phyloP scores from a whole-genome alignment of 2,329 filamentous ascomycete genomes.

The Neonectria magnoliae region DNA sequence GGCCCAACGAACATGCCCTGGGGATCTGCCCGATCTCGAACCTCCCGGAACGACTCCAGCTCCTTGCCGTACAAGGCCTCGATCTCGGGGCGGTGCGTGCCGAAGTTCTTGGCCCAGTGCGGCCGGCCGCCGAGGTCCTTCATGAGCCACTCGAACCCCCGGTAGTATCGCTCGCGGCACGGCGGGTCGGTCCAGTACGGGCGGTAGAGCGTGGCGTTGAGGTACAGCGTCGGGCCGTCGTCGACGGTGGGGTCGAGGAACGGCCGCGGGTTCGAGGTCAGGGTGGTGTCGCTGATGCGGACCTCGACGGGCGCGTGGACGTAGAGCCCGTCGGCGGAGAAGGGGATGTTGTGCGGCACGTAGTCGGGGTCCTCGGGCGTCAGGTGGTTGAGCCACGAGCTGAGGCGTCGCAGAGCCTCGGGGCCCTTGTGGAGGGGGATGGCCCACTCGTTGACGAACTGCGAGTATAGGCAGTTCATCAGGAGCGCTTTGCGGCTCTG shows the following conservation, averaged over 20 bases:
- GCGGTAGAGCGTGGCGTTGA: slow-evolving; percentile 90
- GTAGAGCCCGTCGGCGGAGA: slow-evolving; percentile 80
- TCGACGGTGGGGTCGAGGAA: slow-evolving; percentile 75
- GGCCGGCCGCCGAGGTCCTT: slow-evolving; percentile 82
- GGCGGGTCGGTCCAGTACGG: slow-evolving; percentile 83
- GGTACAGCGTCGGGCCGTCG: slow-evolving; percentile 80
- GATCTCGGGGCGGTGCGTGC: slow-evolving; percentile 68
- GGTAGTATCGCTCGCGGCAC: slow-evolving; percentile 80
- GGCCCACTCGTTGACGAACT: slow-evolving; percentile 98
- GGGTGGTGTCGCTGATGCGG: slow-evolving; percentile 78
- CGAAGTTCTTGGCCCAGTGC: slow-evolving; percentile 95
- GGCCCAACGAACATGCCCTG: slow-evolving; percentile 90
- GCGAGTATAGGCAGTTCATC: slow-evolving; percentile 98
- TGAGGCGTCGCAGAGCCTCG: slow-evolving; percentile 84
- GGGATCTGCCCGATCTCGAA: slow-evolving; percentile 77
- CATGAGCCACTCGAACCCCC: slow-evolving; percentile 93
- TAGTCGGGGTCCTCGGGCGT: slow-evolving; percentile 71
- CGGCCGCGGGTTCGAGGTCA: slow-evolving; percentile 50
- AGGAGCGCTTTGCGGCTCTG: slow-evolving; percentile 82
- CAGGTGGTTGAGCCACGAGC: slow-evolving; percentile 81
- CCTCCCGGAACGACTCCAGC: slow-evolving; percentile 71
- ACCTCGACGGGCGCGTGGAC: slow-evolving; percentile 94
- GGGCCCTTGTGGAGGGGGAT: slow-evolving; percentile 87
- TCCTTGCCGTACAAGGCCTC: slow-evolving; percentile 74
- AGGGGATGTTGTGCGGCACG: slow-evolving; percentile 76